Base-by-base conservation (phyloP, 2,329 filamentous ascomycete genomes). In the Aspergillus unguis region DNA sequence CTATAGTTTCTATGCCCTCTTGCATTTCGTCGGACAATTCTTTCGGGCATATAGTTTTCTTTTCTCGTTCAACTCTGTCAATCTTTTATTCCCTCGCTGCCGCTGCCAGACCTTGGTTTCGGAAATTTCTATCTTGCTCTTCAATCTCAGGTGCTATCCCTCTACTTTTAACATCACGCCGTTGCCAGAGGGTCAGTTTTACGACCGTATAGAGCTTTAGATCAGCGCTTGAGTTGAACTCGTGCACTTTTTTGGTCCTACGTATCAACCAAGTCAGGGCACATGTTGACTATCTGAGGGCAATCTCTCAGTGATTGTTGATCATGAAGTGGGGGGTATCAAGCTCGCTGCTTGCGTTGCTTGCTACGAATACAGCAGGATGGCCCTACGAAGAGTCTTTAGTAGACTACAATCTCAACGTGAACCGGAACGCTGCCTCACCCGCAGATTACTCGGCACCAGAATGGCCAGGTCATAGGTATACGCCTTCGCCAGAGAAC, bases 351-450 rank as follows among this genome's bases (percentile, higher is more conserved):
- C 53, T 72, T 50, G 59, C 64, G 50, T 58, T 65, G 47, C 67
- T 67, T 45, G 65, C 58, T 48, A 45, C 55, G 10, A 54, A 58
- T 25, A 61, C 58, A 44, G 50, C 38, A 47, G 62, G 62, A 41
- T 75, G 71, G 71, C 72, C 72, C 25, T 83, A 82, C 56, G 77
- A 81, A 52, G 72, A 77, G 38, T 67, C 68, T 3, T 71, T 80
- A 47, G 71, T 74, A 42, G 74, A 77, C 37, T 85, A 77, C 68
- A 86, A 86, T 61, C 71, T 86, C 56, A 86, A 86, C 65, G 73
- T 75, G 56, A 85, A 86, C 65, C 62, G 78, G 59, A 70, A 74
- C 42, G 82, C 84, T n/a, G 75, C 64, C 6, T 66, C 77, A 46
- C 81, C 83, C 2, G 68, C 80, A 35, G 76, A 86, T 41, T 87